A percentile compares a stretch with the other conserved stretches of the same genome.
phyloP scores from a whole-genome alignment of 208 protist genomes.

The Kentomonas sorsogonicus region DNA sequence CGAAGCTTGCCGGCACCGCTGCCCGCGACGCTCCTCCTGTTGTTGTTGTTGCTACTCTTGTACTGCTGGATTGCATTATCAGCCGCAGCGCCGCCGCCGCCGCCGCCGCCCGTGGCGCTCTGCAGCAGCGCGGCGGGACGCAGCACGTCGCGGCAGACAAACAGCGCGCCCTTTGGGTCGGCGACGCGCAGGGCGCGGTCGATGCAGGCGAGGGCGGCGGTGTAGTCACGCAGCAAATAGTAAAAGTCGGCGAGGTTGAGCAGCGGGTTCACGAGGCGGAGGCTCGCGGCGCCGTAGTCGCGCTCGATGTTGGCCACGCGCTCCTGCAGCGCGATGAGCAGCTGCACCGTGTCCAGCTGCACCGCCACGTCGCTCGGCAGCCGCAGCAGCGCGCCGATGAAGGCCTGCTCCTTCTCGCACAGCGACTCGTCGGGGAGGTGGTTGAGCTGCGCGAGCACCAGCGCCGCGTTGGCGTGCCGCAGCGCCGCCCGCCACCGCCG shows the following conservation, averaged over 20 bases:
- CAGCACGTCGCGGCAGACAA: conserved; percentile 31
- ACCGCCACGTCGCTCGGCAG: conserved; percentile 30
- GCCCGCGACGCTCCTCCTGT: too few relatives aligned
- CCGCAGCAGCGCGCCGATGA: conserved; percentile 35
- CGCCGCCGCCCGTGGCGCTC: neutral
- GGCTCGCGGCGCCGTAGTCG: conserved; percentile 23
- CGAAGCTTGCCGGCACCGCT: too few relatives aligned
- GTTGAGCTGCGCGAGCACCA: conserved; percentile 34
- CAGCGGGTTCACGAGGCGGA: conserved; percentile 30
- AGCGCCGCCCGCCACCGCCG: conserved; percentile 40
- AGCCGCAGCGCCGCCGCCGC: neutral
- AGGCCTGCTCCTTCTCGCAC: conserved; percentile 21
- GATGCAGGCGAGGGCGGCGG: conserved; percentile 23
- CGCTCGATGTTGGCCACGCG: conserved; percentile 12
- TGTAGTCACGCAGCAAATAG: conserved; percentile 33
- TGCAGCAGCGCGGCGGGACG: conserved; percentile 37
- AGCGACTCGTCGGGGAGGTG: conserved; percentile 21
- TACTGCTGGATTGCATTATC: neutral
- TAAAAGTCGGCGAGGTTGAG: conserved; percentile 42
- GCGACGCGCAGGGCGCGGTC: conserved; percentile 34
- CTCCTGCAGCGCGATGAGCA: conserved; percentile 22
- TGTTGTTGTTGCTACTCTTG: too few relatives aligned
- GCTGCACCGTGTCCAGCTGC: conserved; percentile 18
- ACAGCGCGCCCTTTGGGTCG: conserved; percentile 50
- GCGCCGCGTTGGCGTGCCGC: conserved; percentile 49